A percentile compares a stretch with the other conserved stretches of the same genome.
These are phyloP conservation scores for Heteromeles arbutifolia DNA, from an alignment of 306 rosid species.

Conservation along the genomic window DNA sequence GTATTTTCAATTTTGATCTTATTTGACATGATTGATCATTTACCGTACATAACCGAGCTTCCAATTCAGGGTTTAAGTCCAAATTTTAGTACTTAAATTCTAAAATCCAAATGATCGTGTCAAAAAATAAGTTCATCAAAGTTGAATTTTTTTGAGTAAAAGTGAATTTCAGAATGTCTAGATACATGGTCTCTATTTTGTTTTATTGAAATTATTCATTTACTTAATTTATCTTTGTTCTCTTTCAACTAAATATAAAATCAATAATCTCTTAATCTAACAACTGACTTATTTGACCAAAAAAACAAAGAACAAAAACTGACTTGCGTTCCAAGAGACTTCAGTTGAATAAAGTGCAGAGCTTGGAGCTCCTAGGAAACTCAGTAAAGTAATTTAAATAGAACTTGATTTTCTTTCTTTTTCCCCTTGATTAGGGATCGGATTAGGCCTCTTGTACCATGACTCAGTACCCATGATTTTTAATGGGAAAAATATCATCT, in stretches of 20 bases:
- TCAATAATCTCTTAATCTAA: conserved; percentile 3
- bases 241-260: conserved; percentile 4
- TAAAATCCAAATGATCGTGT: too few species aligned
- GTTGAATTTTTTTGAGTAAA: too few species aligned
- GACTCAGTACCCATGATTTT: background rate
- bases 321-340: background rate
- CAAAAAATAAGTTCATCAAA: too few species aligned
- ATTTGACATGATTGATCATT: too few species aligned
- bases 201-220: too few species aligned
- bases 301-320: background rate
- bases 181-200: too few species aligned
- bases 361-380: background rate
- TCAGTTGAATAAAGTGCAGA: background rate
- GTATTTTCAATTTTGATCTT: too few species aligned
- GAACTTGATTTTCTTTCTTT: background rate
- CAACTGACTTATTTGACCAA: background rate
- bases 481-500: background rate
- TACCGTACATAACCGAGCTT: too few species aligned
- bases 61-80: too few species aligned
- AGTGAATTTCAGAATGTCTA: too few species aligned
- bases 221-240: background rate
- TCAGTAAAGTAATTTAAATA: background rate
- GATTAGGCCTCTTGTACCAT: background rate
- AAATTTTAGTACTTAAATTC: too few species aligned
- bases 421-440: background rate